Base-by-base conservation (phyloP, 1,139 yeast genomes). In the Kurtzmaniella quercitrusa region DNA sequence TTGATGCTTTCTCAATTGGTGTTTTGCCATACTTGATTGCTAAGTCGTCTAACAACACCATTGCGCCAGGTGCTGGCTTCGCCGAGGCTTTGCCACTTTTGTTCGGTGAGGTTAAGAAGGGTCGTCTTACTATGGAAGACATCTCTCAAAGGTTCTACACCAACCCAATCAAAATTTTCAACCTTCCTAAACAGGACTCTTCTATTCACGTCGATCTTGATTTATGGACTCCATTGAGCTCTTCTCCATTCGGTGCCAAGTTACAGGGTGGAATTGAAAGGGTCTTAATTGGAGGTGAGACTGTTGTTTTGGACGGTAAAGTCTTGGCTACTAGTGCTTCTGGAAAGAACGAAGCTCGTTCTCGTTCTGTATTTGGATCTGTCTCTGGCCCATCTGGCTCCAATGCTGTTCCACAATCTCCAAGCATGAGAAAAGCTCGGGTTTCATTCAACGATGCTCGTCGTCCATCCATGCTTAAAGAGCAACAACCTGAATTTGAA, bases 1-100 rank as follows among this genome's bases (percentile, higher is more conserved):
- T 93, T 60, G 98, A 93, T 68, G 86, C 91, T 56, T 88, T 93
- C 75, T 82, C 96, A 34, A 74, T 91, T 55, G 98, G 98, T 53
- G 75, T 77, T 42, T 65, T 87, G 54, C 96, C 97, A 55, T 78
- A 83, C 47, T 72, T 79, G 51, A 69, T 90, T 49, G 90, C 95
- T 40, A 69, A 76, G 57, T 81, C 82, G 49, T 68, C 79, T 50
- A 84, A 85, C 44, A 66, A 80, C 56, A 69, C 75, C 44, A 73
- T 80, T 48, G 70, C 72, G 47, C 79, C 93, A 43, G 96, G 93
- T 49, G 69, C 82, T 51, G 96, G 96, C 52, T 73, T 86, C 56
- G 70, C 80, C 47, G 96, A 89, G 62, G 82, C 90, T 39, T 68
- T 91, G 52, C 96, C 96, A 55, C 74, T 91, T 60, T 75, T 93